phyloP scores from a whole-genome alignment of 1,139 yeast species.

The Debaryomyces coudertii region DNA sequence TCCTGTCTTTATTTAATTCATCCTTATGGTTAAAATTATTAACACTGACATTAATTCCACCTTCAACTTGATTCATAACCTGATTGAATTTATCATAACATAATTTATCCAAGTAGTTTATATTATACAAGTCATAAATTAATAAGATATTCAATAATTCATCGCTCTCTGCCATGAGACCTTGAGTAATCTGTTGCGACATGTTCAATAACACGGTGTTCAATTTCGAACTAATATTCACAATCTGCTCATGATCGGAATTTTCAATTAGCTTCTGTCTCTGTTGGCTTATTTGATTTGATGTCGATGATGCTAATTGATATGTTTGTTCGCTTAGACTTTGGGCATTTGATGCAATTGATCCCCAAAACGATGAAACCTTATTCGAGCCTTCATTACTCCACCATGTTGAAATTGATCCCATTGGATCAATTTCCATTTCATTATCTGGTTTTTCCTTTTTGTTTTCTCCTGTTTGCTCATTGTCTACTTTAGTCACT shows the following conservation, averaged over 20 bases:
- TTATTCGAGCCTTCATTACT: conserved; percentile 72
- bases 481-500: conserved; percentile 9
- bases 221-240: conserved; percentile 35
- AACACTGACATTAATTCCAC: conserved; percentile 68
- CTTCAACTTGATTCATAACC: conserved; percentile 93
- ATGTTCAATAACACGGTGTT: conserved; percentile 41
- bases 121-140: conserved; percentile 80
- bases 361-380: conserved; percentile 71
- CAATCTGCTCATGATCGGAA: conserved; percentile 32
- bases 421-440: conserved; percentile 61
- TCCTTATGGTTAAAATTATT: conserved; percentile 53
- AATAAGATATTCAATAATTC: conserved; percentile 50
- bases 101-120: conserved; percentile 63
- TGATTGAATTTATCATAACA: conserved; percentile 71
- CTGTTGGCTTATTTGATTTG: conserved; percentile 47
- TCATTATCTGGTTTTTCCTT: conserved; percentile 18
- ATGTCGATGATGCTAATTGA: conserved; percentile 46
- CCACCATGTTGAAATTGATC: conserved; percentile 83
- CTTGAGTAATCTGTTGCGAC: conserved; percentile 51
- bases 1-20: conserved; percentile 19
- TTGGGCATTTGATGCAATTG: conserved; percentile 50
- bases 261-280: conserved; percentile 41
- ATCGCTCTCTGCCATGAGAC: conserved; percentile 72
- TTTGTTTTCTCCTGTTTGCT: neutral
- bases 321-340: conserved; percentile 46